phyloP scores from a whole-genome alignment of 352 stramenopile species.

The Elongisporangium anandrum region DNA sequence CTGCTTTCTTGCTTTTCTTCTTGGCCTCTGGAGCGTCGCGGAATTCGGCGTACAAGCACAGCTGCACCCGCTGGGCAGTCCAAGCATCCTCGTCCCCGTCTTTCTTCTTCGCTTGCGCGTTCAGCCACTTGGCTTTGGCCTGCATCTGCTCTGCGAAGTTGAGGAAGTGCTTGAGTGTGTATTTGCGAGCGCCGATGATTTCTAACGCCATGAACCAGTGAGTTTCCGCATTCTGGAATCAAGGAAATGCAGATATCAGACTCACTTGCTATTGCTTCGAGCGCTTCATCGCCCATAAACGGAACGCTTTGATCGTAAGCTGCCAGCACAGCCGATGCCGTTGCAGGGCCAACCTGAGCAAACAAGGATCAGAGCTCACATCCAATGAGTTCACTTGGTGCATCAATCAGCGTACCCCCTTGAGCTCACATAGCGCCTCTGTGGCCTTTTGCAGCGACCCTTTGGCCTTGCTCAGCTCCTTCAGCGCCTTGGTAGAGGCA shows the following conservation, averaged over 20 bases:
- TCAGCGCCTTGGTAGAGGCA: conserved; percentile 37
- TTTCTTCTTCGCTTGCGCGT: conserved; percentile 26
- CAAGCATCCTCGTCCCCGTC: conserved; percentile 23
- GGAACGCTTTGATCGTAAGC: conserved; percentile 60
- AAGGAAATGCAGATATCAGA: not conserved
- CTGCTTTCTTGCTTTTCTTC: conserved; percentile 4
- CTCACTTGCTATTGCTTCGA: conserved; percentile 62
- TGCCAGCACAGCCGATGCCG: conserved; percentile 63
- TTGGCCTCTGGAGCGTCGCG: conserved; percentile 2
- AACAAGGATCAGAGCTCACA: not conserved
- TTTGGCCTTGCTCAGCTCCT: conserved; percentile 16
- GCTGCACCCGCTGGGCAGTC: conserved; percentile 64
- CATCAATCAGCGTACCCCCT: conserved; percentile 40
- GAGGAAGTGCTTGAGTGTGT: conserved; percentile 71
- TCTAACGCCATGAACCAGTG: conserved; percentile 17
- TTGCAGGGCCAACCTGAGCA: conserved; percentile 67
- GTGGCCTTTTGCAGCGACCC: conserved; percentile 31
- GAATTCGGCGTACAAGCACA: conserved; percentile 58
- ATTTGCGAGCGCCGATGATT: conserved; percentile 70
- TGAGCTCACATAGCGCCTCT: conserved; percentile 50
- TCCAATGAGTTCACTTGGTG: conserved; percentile 1
- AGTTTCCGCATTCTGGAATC: not conserved
- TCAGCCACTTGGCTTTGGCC: conserved; percentile 53
- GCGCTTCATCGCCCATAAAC: conserved; percentile 80
- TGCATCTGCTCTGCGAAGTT: conserved; percentile 50